phyloP scores from a whole-genome alignment of 1,284 basidiomycete species.

The Irpex sp. region DNA sequence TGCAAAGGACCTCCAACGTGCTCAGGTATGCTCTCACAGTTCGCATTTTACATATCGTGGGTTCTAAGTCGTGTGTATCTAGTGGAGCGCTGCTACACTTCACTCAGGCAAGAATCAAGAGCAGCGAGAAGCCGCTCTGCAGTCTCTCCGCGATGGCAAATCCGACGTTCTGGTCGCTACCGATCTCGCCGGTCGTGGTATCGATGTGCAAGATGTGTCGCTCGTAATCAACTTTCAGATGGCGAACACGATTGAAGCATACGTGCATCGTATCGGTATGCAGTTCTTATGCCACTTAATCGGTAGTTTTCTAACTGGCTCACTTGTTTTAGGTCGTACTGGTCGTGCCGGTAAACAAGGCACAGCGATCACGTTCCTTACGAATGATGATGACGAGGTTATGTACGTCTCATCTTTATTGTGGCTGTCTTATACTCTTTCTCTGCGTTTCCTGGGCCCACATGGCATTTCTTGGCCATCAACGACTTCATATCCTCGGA shows the following conservation, averaged over 20 bases:
- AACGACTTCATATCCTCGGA: no score
- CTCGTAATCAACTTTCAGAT: constrained; percentile 98
- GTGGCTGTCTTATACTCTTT: neutral
- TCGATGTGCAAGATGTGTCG: constrained; percentile 95
- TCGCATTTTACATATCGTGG: constrained; percentile 1
- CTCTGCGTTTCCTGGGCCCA: no score
- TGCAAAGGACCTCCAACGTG: constrained; percentile 85
- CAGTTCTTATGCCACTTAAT: no score
- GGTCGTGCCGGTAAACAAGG: constrained; percentile 96
- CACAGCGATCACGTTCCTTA: constrained; percentile 91
- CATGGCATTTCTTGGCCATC: no score
- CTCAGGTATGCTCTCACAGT: constrained; percentile 52
- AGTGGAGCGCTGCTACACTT: constrained; percentile 87
- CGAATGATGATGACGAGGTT: constrained; percentile 94
- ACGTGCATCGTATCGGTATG: constrained; percentile 94
- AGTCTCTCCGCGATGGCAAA: constrained; percentile 81
- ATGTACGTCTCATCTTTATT: constrained; percentile 59
- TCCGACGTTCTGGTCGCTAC: constrained; percentile 91
- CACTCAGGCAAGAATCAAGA: constrained; percentile 98
- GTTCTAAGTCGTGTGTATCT: constrained; percentile 7
- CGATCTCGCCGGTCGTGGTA: constrained; percentile 96
- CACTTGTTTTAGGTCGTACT: constrained; percentile 68
- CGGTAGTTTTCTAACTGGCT: neutral
- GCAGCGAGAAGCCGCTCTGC: constrained; percentile 90
- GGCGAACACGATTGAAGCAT: constrained; percentile 93